These are phyloP conservation scores for Diaporthe amygdali DNA, from an alignment of 2,329 filamentous ascomycete species.

Conservation along the genomic window DNA sequence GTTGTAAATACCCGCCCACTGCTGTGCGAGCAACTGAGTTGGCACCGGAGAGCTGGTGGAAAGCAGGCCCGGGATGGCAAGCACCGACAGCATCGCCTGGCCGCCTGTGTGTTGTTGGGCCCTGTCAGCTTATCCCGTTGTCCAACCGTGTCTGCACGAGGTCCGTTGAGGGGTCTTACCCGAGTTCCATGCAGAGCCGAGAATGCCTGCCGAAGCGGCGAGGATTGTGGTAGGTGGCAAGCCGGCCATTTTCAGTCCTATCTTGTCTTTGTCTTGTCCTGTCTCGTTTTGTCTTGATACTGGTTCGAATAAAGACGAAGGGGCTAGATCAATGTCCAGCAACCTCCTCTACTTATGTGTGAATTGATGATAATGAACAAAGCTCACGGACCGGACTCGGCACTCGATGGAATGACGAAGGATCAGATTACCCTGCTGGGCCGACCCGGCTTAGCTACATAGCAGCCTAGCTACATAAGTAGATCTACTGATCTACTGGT, in stretches of 20 bases:
- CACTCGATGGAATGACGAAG: not conserved
- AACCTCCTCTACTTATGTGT: not conserved
- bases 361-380: not conserved
- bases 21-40: conserved; percentile 35
- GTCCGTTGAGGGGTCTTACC: conserved; percentile 32
- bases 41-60: conserved; percentile 30
- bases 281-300: not conserved
- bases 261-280: not conserved
- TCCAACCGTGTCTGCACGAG: conserved; percentile 15
- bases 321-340: not conserved
- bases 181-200: conserved; percentile 43
- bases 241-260: conserved; percentile 17
- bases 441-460: not conserved
- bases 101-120: conserved; percentile 34
- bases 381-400: not conserved
- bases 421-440: not conserved
- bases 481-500: not conserved
- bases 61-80: conserved; percentile 38
- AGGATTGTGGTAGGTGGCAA: conserved; percentile 30
- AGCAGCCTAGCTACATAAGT: not conserved
- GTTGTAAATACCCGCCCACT: conserved; percentile 44
- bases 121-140: not conserved
- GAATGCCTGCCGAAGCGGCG: conserved; percentile 43
- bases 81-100: conserved; percentile 42
- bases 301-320: not conserved